phyloP scores from a whole-genome alignment of 768 basidiomycete genomes.

The Dioszegia aurantiaca region DNA sequence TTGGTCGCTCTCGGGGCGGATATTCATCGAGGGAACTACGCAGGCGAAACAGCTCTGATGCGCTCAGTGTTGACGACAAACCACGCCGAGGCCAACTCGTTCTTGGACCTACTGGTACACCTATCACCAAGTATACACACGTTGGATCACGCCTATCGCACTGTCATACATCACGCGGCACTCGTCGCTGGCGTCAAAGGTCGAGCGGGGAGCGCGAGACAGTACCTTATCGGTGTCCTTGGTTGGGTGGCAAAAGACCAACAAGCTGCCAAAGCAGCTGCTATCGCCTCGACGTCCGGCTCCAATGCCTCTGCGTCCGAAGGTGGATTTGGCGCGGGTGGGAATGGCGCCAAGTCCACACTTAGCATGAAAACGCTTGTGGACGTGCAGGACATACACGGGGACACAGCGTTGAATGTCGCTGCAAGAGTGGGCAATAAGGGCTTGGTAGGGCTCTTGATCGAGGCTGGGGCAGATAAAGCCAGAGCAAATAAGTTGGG shows the following conservation, averaged over 20 bases:
- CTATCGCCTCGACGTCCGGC: not conserved
- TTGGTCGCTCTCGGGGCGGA: constrained; percentile 79
- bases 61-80: constrained; percentile 86
- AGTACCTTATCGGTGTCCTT: constrained; percentile 88
- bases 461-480: constrained; percentile 91
- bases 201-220: constrained; percentile 74
- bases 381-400: constrained; percentile 89
- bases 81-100: constrained; percentile 67
- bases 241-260: constrained; percentile 64
- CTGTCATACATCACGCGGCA: constrained; percentile 86
- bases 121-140: constrained; percentile 78
- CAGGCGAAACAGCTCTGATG: constrained; percentile 91
- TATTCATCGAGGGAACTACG: constrained; percentile 82
- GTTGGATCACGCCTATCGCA: constrained; percentile 78
- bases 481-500: constrained; percentile 87
- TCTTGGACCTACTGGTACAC: constrained; percentile 62
- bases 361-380: constrained; percentile 60
- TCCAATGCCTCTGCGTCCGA: constrained; percentile 8
- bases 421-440: constrained; percentile 90
- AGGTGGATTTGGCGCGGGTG: not conserved
- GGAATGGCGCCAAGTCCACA: not conserved
- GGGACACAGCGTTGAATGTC: constrained; percentile 93
- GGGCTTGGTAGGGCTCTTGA: constrained; percentile 74
- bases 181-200: constrained; percentile 88
- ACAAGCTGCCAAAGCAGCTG: constrained; percentile 53